Percentiles rank a stretch among this genome's conserved stretches.
Evolutionary conservation across 164 flowering plant genomes (phyloP).

Genomic region (Aristolochia californica): DNA sequence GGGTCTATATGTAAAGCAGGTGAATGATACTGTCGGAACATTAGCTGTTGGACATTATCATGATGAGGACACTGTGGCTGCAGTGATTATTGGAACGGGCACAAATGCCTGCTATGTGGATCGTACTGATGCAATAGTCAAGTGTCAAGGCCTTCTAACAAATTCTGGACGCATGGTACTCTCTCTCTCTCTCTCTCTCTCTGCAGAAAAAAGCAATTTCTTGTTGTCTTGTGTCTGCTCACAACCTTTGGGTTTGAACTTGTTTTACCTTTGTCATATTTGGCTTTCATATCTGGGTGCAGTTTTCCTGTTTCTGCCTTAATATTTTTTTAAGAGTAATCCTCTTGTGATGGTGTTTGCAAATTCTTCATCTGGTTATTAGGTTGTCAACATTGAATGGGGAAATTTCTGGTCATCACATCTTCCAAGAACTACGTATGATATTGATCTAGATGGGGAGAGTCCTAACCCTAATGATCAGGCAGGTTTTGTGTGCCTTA

Average conservation of each 20-base stretch:
- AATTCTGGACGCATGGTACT: conserved; percentile 83
- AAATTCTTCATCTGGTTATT: conserved; percentile 5
- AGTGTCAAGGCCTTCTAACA: conserved; percentile 75
- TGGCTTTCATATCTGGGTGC: too few relatives aligned
- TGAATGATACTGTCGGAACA: conserved; percentile 91
- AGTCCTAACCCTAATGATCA: conserved; percentile 82
- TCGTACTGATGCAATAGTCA: conserved; percentile 79
- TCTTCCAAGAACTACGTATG: conserved; percentile 81
- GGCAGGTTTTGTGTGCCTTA: conserved; percentile 21
- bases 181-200: conserved; percentile 5
- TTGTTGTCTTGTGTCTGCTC: neutral
- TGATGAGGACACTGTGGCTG: conserved; percentile 88
- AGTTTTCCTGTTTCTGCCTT: too few relatives aligned
- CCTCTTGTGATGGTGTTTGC: neutral
- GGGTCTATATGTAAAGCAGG: conserved; percentile 32
- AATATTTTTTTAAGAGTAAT: too few relatives aligned
- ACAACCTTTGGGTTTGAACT: neutral
- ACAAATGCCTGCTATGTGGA: conserved; percentile 95
- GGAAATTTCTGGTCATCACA: conserved; percentile 93
- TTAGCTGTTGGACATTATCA: conserved; percentile 84
- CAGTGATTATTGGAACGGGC: conserved; percentile 90
- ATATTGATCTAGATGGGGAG: conserved; percentile 67
- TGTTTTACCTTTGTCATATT: neutral
- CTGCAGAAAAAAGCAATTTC: neutral
- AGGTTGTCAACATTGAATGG: conserved; percentile 97